Base-by-base conservation (phyloP, 352 stramenopile species). In the Globisporangium parvum region DNA sequence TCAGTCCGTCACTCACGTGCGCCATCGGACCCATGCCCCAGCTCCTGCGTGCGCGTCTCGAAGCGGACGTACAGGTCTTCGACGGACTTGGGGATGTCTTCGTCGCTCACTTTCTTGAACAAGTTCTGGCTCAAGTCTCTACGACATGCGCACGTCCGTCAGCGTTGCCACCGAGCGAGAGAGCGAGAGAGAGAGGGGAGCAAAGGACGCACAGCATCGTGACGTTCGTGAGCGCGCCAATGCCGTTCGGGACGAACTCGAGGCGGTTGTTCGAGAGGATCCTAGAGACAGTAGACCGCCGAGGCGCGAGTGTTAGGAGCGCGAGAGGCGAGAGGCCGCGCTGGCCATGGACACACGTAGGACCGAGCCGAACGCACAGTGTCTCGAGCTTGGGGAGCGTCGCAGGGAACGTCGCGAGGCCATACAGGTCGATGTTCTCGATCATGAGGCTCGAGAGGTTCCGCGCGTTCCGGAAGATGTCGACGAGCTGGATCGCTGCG, bases 361-460 rank as follows among this genome's bases (percentile, higher is more conserved):
- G 26, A n/a, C 9, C 14, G 18, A 51, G 6, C 14, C 8, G 6
- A 3, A 65, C 67, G 18, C 53, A 78, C 70, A 78, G 52, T 3
- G 39, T 61, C 24, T 70, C 50, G 54, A 78, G 62, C 46, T 66
- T 63, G 0, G 60, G 40, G 3, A 78, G 56, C 35, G 42, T 42
- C 0, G 57, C 23, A 0, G 70, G 70, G 45, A 78, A 66, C 21
- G 17, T 60, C 24, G 45, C 14, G 45, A 78, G 65, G 8, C 39
- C 35, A 28, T 62, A 60, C 15, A 78, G 51, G 40, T 75, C 65
- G 53, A 78, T 18, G 59, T 78, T 78, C 50, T 78, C 70, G 20
- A 78, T 41, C 45, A 73, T 65, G 18, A 78, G 46, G 5, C 56
- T 65, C 49, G 64, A 68, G 20, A 65, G 55, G n/a, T 66, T 57